A percentile compares a stretch with the other conserved stretches of the same genome.
Conservation (phyloP, 169 alveolate genomes). For the Eimeria maxima region DNA sequence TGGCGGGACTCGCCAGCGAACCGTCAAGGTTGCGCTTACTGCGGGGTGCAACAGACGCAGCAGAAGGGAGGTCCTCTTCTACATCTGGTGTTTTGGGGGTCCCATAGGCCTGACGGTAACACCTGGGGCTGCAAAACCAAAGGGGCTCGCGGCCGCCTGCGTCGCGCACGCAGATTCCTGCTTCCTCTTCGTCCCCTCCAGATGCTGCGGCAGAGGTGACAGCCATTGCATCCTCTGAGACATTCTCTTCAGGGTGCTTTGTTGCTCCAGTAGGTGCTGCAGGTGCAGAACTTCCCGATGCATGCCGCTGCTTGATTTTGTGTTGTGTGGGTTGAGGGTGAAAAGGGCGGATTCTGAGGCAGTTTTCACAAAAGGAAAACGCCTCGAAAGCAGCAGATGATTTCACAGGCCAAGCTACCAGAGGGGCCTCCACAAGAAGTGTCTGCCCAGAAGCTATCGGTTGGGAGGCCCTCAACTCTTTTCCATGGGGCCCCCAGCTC, state of each 20-base stretch:
- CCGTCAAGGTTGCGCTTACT: slow-evolving; percentile 48
- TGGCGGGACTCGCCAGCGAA: not conserved
- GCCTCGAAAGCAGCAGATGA: slow-evolving; percentile 21
- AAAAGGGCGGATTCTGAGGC: slow-evolving; percentile 32
- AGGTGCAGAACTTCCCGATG: not conserved
- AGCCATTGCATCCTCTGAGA: not conserved
- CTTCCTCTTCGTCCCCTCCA: not conserved
- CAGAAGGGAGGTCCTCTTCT: not conserved
- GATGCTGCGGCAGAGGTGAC: not conserved
- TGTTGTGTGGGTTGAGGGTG: not conserved
- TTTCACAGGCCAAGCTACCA: slow-evolving; percentile 36
- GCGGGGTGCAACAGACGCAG: not conserved
- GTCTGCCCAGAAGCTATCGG: not conserved
- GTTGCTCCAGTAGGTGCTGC: slow-evolving; percentile 1
- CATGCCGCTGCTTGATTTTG: not conserved
- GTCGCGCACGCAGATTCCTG: slow-evolving; percentile 27
- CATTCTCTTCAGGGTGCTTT: not conserved
- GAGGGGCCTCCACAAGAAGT: slow-evolving; percentile 12
- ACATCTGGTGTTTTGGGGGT: not conserved
- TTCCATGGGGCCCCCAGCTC: slow-evolving; percentile 32
- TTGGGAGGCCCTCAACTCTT: slow-evolving; percentile 24
- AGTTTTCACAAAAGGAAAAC: slow-evolving; percentile 1
- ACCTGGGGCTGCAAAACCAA: slow-evolving; percentile 64
- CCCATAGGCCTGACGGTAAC: slow-evolving; percentile 49
- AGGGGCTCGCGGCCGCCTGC: not conserved